Evolutionary conservation across 2,329 filamentous ascomycete species (phyloP).

Genomic region (Phialophora verrucosa): DNA sequence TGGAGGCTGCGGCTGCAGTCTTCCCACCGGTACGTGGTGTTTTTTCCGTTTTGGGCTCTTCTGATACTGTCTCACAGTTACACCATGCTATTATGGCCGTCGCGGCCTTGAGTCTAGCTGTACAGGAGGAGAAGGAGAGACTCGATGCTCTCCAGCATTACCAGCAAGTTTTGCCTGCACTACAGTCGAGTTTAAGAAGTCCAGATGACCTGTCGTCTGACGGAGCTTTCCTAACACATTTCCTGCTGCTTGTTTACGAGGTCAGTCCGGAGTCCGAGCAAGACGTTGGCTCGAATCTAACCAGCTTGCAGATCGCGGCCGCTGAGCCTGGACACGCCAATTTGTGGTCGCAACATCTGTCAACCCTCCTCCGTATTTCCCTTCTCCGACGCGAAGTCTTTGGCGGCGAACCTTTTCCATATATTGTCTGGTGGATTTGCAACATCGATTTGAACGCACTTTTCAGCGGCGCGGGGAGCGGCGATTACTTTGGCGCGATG

Average conservation of each 20-base stretch:
- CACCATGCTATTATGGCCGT: slow-evolving; percentile 65
- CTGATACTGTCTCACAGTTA: slow-evolving; percentile 48
- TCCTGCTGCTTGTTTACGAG: slow-evolving; percentile 63
- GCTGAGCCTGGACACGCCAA: slow-evolving; percentile 54
- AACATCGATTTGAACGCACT: slow-evolving; percentile 63
- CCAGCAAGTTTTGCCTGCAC: slow-evolving; percentile 57
- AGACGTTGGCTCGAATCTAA: not conserved
- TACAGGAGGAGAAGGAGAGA: slow-evolving; percentile 52
- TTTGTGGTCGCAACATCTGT: slow-evolving; percentile 62
- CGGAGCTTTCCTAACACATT: slow-evolving; percentile 63
- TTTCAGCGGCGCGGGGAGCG: slow-evolving; percentile 58
- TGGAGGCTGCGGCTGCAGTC: slow-evolving; percentile 54
- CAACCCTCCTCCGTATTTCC: slow-evolving; percentile 58
- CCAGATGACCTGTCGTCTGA: slow-evolving; percentile 61
- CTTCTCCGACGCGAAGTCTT: slow-evolving; percentile 55
- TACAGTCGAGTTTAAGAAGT: slow-evolving; percentile 53
- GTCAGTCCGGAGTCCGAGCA: slow-evolving; percentile 43
- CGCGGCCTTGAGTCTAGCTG: slow-evolving; percentile 59
- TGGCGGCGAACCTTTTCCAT: slow-evolving; percentile 54
- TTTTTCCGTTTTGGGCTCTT: slow-evolving; percentile 1
- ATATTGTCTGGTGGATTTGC: slow-evolving; percentile 61
- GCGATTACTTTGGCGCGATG: slow-evolving; percentile 57
- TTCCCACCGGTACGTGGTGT: slow-evolving; percentile 58
- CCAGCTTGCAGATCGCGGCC: slow-evolving; percentile 51
- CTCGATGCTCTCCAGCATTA: slow-evolving; percentile 62